Evolutionary conservation across 1,284 basidiomycete genomes (phyloP), one percentile per base, ranked within the genome.

Genomic region (Gymnopus androsaceus): DNA sequence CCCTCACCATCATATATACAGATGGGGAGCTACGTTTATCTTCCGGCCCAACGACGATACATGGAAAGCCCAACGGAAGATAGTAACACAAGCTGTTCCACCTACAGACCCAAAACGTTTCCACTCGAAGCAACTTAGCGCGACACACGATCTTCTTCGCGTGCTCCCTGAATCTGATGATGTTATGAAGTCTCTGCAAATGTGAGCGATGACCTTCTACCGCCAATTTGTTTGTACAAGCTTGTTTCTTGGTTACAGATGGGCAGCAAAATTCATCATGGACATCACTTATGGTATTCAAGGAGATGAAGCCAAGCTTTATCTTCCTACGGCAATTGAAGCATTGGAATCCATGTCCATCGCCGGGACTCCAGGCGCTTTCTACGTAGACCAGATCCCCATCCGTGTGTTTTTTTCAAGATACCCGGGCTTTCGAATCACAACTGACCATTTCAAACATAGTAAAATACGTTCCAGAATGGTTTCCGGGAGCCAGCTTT

Each of bases 1-100:
- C 34, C 7, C 15, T 27, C 5, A 25, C 28, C 15, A 6, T 31
- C 4, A 7, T 3, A 12, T 3, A 7, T 7, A 17, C 28, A 53
- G 51, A 34, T 53, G 51, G 51, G 34, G 34, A 36, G 19, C 27
- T 25, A 14, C 25, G 2, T 30, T 31, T 25, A 21, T 27, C 2
- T 45, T 53, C 14, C n/a, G 41, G 19, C 41, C 21, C 9, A 30
- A 45, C 42, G 42, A 53, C 30, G 31, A 27, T 25, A 27, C 12
- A 6, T 53, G 41, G 51, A 53, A 53, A 25, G 51, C 30, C n/a
- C 51, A 53, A 19, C 15, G 41, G 28, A 53, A 45, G 8, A 44
- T 53, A 12, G 17, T 53, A 14, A 53, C 9, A 8, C 51, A 45
- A 27, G 40, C 33, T 2, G 23, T 53, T n/a, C 30, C 47, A 4